Base-by-base conservation (phyloP, 2,329 filamentous ascomycete species). In the Pseudodiploospora longispora region DNA sequence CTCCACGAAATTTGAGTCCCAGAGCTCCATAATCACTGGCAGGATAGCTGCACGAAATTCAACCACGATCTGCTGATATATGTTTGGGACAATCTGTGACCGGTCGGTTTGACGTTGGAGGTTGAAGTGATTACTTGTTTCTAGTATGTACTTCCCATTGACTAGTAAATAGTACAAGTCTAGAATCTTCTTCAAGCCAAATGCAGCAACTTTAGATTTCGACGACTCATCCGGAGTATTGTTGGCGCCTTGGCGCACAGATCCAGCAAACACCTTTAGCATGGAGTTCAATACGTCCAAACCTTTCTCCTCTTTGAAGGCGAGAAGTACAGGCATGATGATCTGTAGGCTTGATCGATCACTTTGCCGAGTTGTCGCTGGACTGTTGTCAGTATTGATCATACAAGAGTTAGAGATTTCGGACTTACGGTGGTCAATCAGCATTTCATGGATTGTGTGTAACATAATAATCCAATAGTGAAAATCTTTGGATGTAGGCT, bases 1-100 rank as follows among this genome's bases (percentile, higher is more conserved):
- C 54, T 95, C 88, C 12, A 93, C 79, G 39, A 95, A 78, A 28
- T 80, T 72, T 1, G 89, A 94, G 52, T 87, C 82, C 94, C 93
- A 98, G 29, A 97, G 76, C 38, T 82, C 76, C 45, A 78, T 76
- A 35, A 93, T 76, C 38, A 84, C 78, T 1, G 89, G 87, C 10
- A 96, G 68, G 28, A 96, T 79, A 28, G 82, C 79, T 65, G 85
- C 80, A 36, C 93, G 83, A 36, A 97, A 67, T 60, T 97, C 91
- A 5, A 97, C 81, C 10, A 96, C 70, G 44, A 97, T 85, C 55
- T 96, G 91, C 2, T 78, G 72, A 10, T 81, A 75, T 7, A 71
- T 58, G 27, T 67, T 64, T 3, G 61, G 54, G 27, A 67, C 66
- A 9, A 61, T 61, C 35, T 62, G 62, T 3, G 64, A 64, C 36